Evolutionary conservation across 2,329 filamentous ascomycete species (phyloP), one percentile per base, ranked within the genome.

Genomic region (Cladosporium sp.): DNA sequence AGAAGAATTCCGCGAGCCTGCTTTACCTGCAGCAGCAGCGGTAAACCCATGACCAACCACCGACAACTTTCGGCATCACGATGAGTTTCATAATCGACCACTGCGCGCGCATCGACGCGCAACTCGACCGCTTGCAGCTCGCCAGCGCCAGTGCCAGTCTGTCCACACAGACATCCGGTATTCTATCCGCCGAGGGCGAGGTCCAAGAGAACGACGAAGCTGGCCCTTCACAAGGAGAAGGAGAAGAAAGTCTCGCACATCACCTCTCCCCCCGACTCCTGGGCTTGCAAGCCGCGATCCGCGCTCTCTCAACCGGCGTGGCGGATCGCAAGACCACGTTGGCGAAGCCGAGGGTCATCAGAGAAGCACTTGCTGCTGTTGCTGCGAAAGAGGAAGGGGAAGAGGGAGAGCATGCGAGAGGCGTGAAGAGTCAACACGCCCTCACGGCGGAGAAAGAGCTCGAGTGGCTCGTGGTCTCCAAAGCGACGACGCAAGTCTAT

Each of bases 401-500:
- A 29, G 58, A 51, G 45, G 50, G 49, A 38, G 50, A 50, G 51
- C 52, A 29, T 29, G 19, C 53, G 49, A 24, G 29, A 66, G 22
- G 47, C 24, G 44, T 38, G 15, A 42, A 19, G n/a, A 42, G 49
- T 20, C 34, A 41, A n/a, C n/a, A n/a, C 36, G 54, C 55, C 20
- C 54, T 58, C 29, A 71, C 74, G 15, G 86, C 88, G 62, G 85
- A 90, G 64, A 78, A 80, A 44, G 88, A 96, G 62, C 78, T 96
- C 43, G 86, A 95, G 68, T 97, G 93, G 93, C 73, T 96, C 19
- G 75, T 96, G 13, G 80, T 95, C 24, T 89, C 87, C 69, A 99
- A 97, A 68, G 91, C 91, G 4, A 88, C 91, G 0, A 83, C 91
- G n/a, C 92, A 96, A 64, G 84, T 86, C 1, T 95, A 96, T 63